Base-by-base conservation (phyloP, 2,329 filamentous ascomycete species). In the Pseudovirgaria hyperparasitica region DNA sequence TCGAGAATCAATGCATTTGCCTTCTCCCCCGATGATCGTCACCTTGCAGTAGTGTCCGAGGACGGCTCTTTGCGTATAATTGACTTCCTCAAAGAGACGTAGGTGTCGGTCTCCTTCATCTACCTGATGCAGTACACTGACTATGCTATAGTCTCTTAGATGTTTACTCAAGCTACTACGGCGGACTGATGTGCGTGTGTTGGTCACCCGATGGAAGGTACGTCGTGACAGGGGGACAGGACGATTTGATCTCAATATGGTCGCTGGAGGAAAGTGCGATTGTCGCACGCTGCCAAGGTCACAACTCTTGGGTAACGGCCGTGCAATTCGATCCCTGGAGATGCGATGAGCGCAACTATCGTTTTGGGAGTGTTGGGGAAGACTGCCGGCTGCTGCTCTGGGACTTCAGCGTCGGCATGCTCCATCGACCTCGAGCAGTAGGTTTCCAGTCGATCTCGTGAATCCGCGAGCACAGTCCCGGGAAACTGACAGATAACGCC, bases 121-220 rank as follows among this genome's bases (percentile, higher is more conserved):
- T 16, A 9, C 28, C 17, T 31, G 9, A 33, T 23, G 26, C 16
- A 21, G 16, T 20, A 11, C 19, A 24, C 7, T 44, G 22, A 39
- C 30, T 26, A 23, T 19, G 25, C 10, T 7, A 4, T 35, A 90
- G 82, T 42, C 65, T 96, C n/a, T 62, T 90, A 9, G 82, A 87
- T 44, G 63, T 93, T 23, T 94, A 82, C 53, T 74, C 78, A 42
- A 82, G 82, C 29, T 98, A 94, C 58, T 98, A 94, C 44, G 90
- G 90, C 24, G 87, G 84, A 3, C 67, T 98, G 34, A 80, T 80
- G 23, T 93, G 85, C 46, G 85, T 94, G 2, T 92, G 84, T 57
- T 98, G 90, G 90, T 94, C 87, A 5, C 90, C 90, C 7, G 90
- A 98, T 47, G 86, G 85, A 27, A 87, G 92, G 50, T 98, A 96